phyloP scores from a whole-genome alignment of 2,329 filamentous ascomycete species.

The Simplicillium aogashimaense region DNA sequence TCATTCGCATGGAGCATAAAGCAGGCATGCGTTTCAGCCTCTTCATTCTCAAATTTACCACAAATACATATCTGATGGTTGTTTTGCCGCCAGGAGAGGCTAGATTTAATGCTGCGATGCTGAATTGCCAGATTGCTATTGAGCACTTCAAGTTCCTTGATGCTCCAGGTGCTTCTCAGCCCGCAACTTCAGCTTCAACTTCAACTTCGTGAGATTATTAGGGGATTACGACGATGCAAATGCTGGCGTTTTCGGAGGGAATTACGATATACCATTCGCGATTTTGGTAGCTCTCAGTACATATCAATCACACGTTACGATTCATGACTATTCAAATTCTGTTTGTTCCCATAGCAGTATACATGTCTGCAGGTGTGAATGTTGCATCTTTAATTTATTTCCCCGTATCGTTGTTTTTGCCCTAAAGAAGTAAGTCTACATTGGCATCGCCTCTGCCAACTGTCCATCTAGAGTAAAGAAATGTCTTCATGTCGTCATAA shows the following conservation, averaged over 20 bases:
- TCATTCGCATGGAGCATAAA: constrained; percentile 73
- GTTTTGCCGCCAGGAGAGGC: constrained; percentile 86
- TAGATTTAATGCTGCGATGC: constrained; percentile 78
- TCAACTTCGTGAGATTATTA: neutral
- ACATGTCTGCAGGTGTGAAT: too few species aligned
- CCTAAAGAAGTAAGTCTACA: neutral
- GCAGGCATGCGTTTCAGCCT: constrained; percentile 72
- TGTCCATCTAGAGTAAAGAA: neutral
- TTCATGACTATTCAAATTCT: too few species aligned
- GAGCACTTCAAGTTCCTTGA: constrained; percentile 68
- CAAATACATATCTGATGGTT: constrained; percentile 93
- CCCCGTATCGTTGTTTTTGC: neutral
- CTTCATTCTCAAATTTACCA: constrained; percentile 91
- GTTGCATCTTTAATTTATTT: neutral
- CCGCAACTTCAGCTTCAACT: constrained; percentile 1
- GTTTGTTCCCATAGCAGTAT: too few species aligned
- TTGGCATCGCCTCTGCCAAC: neutral
- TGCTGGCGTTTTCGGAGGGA: neutral
- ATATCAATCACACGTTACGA: too few species aligned
- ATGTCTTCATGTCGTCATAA: neutral
- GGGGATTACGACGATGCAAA: neutral
- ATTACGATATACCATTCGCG: too few species aligned
- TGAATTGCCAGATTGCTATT: constrained; percentile 82
- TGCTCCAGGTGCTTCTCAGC: constrained; percentile 23
- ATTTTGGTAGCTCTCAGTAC: too few species aligned